A percentile compares a stretch with the other conserved stretches of the same genome.
These are phyloP conservation scores for Clonostachys chloroleuca DNA, from an alignment of 2,329 filamentous ascomycete genomes.

Conservation along the genomic window DNA sequence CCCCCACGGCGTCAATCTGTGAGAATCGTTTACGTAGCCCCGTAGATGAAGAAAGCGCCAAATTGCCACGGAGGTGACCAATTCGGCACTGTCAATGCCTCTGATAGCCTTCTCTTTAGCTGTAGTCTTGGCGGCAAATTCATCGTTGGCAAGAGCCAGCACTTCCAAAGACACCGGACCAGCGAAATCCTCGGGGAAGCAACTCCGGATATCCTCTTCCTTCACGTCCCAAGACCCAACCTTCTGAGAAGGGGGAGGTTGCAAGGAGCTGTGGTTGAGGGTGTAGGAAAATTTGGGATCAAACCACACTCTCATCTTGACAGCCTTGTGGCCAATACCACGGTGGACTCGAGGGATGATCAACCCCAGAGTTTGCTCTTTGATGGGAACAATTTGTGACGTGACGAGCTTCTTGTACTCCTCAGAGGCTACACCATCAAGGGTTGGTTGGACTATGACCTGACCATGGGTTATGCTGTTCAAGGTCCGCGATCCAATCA, in stretches of 20 bases:
- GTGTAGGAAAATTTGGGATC: slow-evolving; percentile 63
- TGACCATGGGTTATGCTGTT: slow-evolving; percentile 80
- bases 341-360: slow-evolving; percentile 77
- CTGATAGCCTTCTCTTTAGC: slow-evolving; percentile 52
- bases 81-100: slow-evolving; percentile 61
- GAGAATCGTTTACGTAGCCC: slow-evolving; percentile 75
- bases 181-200: slow-evolving; percentile 35
- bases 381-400: slow-evolving; percentile 67
- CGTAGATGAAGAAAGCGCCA: slow-evolving; percentile 90
- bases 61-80: slow-evolving; percentile 67
- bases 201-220: slow-evolving; percentile 45
- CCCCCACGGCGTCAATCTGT: slow-evolving; percentile 82
- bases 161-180: slow-evolving; percentile 53
- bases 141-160: slow-evolving; percentile 60
- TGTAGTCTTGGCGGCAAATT: slow-evolving; percentile 67
- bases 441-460: slow-evolving; percentile 73
- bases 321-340: slow-evolving; percentile 75
- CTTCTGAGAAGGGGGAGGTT: slow-evolving; percentile 39
- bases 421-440: slow-evolving; percentile 75
- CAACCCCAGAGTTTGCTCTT: slow-evolving; percentile 73
- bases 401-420: slow-evolving; percentile 80
- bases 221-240: slow-evolving; percentile 69
- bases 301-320: slow-evolving; percentile 82
- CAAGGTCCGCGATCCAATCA: slow-evolving; percentile 75
- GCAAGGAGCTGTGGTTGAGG: slow-evolving; percentile 56